Evolutionary conservation across 495 filamentous ascomycete genomes (phyloP), one percentile per base, ranked within the genome.

Genomic region (Lichenothelia convexa): DNA sequence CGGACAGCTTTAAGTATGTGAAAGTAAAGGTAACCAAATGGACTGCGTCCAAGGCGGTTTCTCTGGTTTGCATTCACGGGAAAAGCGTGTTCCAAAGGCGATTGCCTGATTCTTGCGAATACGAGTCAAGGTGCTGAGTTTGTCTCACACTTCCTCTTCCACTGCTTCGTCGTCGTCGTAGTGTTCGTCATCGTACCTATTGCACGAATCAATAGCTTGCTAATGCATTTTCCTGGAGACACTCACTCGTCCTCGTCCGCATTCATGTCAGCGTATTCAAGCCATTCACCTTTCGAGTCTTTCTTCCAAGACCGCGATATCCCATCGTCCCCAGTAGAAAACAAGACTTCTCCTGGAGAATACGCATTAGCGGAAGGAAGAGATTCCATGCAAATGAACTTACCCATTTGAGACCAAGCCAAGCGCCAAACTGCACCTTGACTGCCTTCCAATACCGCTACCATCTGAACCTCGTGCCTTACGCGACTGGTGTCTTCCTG

Each of bases 381-480:
- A 13, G 24, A 29, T 2, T n/a, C n/a, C n/a, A n/a, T 29, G 24
- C 1, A 29, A 9, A 29, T 1, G 24, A 11, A 47, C 43, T 21
- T 44, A 57, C 51, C 57, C 36, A 45, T 45, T 18, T 45, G 44
- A 5, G 56, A 56, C 36, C 56, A 62, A 2, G 39, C 46, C 11
- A 58, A 46, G 9, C 56, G 36, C 57, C 59, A 63, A 4, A 58
- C 59, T 5, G 53, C 59, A 13, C 56, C 54, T 13, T 53, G 50
- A 36, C 55, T 47, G 8, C 44, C 40, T 7, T 35, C 44, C 12
- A 63, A 39, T 36, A 55, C 53, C 11, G 55, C 55, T 8, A 53
- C 48, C 3, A 56, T 40, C 42, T 49, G 54, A 4, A 51, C 41
- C 4, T 47, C 44, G 38, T 62, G 59, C 38, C 36, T 51, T 16